These are phyloP conservation scores for Dendrobium chrysotoxum DNA, from an alignment of 106 monocot genomes.

Conservation along the genomic window DNA sequence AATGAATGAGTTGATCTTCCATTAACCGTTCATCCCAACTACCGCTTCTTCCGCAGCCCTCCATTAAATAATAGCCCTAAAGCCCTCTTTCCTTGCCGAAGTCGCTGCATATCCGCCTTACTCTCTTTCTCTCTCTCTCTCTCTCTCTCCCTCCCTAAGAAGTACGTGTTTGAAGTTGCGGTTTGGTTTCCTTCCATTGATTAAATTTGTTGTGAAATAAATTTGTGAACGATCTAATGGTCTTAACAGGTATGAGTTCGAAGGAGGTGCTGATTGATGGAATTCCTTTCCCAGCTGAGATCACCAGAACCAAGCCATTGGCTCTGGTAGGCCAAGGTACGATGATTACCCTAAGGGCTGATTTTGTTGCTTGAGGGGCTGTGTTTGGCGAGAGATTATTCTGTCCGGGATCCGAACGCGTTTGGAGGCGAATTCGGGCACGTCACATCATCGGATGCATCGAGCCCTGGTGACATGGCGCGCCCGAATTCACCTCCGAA, in stretches of 20 bases:
- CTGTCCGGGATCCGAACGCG: no score
- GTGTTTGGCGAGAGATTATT: no score
- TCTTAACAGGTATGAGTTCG: conserved; percentile 48
- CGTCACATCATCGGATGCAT: no score
- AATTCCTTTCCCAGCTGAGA: conserved; percentile 46
- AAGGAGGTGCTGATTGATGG: conserved; percentile 68
- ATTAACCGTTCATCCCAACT: not conserved
- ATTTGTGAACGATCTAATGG: not conserved
- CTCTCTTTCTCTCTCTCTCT: not conserved
- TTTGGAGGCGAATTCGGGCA: no score
- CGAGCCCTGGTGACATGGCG: no score
- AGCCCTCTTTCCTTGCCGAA: not conserved
- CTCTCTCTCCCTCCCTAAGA: not conserved
- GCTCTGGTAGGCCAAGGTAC: conserved; percentile 53
- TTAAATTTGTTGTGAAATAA: not conserved
- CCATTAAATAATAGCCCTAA: conserved; percentile 1
- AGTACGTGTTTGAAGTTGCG: not conserved
- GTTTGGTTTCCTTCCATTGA: not conserved
- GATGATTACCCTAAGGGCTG: not conserved
- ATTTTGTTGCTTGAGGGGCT: no score
- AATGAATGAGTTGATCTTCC: no score
- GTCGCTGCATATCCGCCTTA: not conserved
- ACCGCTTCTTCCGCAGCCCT: not conserved
- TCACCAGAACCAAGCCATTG: conserved; percentile 35
- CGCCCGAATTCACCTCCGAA: no score